These are phyloP conservation scores for Penicillium sp. DNA, from an alignment of 2,329 filamentous ascomycete genomes.

Conservation along the genomic window DNA sequence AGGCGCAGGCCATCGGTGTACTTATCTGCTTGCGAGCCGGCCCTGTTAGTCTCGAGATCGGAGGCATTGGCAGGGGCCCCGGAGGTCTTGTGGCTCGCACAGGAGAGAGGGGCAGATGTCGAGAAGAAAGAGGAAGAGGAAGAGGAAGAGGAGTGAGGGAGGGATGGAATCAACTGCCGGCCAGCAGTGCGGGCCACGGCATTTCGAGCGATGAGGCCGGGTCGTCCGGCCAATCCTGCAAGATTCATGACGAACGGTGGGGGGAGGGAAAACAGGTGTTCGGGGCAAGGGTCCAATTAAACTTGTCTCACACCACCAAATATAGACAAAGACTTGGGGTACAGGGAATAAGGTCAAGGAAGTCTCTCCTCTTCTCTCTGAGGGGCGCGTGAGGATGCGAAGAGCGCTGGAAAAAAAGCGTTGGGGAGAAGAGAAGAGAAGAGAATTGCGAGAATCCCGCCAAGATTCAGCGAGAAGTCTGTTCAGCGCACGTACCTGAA, in stretches of 20 bases:
- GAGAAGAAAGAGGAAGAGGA: conserved; percentile 24
- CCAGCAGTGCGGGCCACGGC: conserved; percentile 8
- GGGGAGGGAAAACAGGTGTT: conserved; percentile 12
- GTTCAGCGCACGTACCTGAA: conserved; percentile 25
- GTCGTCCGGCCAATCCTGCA: conserved; percentile 26
- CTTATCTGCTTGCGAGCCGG: conserved; percentile 50
- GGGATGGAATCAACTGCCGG: conserved; percentile 5
- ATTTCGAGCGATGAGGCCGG: conserved; percentile 19
- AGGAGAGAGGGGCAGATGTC: conserved; percentile 23
- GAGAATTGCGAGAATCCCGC: conserved; percentile 12
- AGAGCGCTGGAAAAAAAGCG: conserved; percentile 8
- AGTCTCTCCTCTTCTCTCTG: neutral
- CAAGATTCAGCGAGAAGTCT: conserved; percentile 14
- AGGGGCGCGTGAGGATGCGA: conserved; percentile 5
- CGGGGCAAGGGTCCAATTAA: conserved; percentile 15
- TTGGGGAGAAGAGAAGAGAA: conserved; percentile 19
- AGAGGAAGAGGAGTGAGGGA: conserved; percentile 12
- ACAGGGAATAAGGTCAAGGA: neutral
- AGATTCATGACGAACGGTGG: conserved; percentile 27
- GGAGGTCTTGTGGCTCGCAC: conserved; percentile 18
- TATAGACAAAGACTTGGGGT: no score
- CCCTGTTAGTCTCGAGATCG: conserved; percentile 21
- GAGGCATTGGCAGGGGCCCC: conserved; percentile 5
- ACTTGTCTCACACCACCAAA: conserved; percentile 3
- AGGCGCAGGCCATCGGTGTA: conserved; percentile 67